Evolutionary conservation across 805 yeast genomes (phyloP).

Genomic region (Metschnikowia drakensbergensis): DNA sequence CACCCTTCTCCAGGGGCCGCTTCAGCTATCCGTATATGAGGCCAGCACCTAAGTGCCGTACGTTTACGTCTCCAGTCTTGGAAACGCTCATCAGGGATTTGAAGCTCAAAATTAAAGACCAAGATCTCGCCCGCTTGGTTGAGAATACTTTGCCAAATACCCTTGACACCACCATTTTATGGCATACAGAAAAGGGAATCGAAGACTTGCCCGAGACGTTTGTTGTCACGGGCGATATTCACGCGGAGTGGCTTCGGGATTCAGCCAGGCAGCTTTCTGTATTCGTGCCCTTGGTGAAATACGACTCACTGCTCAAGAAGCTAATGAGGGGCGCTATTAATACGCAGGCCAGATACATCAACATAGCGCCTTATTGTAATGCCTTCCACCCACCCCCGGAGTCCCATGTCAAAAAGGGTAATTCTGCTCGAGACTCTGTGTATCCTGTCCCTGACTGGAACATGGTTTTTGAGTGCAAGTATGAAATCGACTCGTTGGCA

Average conservation of each 20-base stretch:
- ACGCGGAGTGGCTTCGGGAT: conserved; percentile 91
- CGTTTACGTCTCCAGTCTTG: conserved; percentile 59
- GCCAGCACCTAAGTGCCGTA: conserved; percentile 68
- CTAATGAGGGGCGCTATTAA: conserved; percentile 75
- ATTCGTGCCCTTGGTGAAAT: conserved; percentile 56
- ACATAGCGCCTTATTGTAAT: conserved; percentile 74
- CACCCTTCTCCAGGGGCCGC: conserved; percentile 57
- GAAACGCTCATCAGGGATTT: conserved; percentile 58
- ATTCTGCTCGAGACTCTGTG: conserved; percentile 60
- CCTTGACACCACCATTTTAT: conserved; percentile 77
- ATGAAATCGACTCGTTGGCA: conserved; percentile 83
- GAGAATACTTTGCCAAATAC: conserved; percentile 88
- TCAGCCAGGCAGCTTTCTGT: conserved; percentile 79
- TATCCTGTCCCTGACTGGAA: conserved; percentile 67
- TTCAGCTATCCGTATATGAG: conserved; percentile 66
- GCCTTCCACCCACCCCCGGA: conserved; percentile 83
- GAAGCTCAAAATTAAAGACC: conserved; percentile 46
- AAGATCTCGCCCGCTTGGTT: conserved; percentile 67
- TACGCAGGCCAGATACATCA: conserved; percentile 66
- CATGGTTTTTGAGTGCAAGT: conserved; percentile 82
- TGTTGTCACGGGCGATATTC: conserved; percentile 87
- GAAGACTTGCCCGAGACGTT: conserved; percentile 51
- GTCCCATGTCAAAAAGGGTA: conserved; percentile 46
- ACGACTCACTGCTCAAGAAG: conserved; percentile 47
- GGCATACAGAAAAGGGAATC: conserved; percentile 42